Conservation (phyloP, 495 filamentous ascomycete species). For the Penicillium canescens region DNA sequence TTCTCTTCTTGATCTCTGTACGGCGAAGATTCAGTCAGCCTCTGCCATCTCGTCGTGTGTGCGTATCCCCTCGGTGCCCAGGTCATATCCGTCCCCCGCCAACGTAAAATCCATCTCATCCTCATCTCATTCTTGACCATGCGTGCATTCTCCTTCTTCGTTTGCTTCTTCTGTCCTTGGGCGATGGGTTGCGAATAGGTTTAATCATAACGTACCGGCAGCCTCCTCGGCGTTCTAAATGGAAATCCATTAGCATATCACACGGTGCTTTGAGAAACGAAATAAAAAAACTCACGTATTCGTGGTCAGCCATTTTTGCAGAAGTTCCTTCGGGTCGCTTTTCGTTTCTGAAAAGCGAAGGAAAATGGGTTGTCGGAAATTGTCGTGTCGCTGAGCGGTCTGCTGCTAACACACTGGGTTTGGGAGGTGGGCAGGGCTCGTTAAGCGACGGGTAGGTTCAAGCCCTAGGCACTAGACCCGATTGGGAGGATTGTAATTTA, state of each 20-base stretch:
- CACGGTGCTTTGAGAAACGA: constrained; percentile 5
- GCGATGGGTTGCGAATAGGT: constrained; percentile 9
- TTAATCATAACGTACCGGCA: constrained; percentile 65
- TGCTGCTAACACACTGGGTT: constrained; percentile 31
- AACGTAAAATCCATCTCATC: constrained; percentile 2
- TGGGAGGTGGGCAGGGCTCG: constrained; percentile 46
- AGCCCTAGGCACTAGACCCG: constrained; percentile 40
- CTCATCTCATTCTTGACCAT: neutral
- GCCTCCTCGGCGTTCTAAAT: constrained; percentile 88
- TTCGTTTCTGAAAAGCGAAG: constrained; percentile 52
- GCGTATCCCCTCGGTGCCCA: constrained; percentile 28
- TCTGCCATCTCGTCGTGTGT: constrained; percentile 18
- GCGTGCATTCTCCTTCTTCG: neutral
- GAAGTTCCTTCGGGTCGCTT: constrained; percentile 52
- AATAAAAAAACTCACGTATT: constrained; percentile 73
- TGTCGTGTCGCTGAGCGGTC: constrained; percentile 47
- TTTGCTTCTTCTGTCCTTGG: constrained; percentile 4
- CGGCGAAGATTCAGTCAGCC: constrained; percentile 42
- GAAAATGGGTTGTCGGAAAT: constrained; percentile 46
- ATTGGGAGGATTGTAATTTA: constrained; percentile 18
- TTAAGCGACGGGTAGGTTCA: constrained; percentile 49
- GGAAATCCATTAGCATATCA: constrained; percentile 38
- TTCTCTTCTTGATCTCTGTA: constrained; percentile 95
- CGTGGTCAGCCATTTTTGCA: constrained; percentile 87
- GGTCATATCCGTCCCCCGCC: constrained; percentile 10